Percentiles rank a stretch among this genome's conserved stretches.
Conservation (phyloP, 2,329 filamentous ascomycete species). For the Claviceps pazoutovae region DNA sequence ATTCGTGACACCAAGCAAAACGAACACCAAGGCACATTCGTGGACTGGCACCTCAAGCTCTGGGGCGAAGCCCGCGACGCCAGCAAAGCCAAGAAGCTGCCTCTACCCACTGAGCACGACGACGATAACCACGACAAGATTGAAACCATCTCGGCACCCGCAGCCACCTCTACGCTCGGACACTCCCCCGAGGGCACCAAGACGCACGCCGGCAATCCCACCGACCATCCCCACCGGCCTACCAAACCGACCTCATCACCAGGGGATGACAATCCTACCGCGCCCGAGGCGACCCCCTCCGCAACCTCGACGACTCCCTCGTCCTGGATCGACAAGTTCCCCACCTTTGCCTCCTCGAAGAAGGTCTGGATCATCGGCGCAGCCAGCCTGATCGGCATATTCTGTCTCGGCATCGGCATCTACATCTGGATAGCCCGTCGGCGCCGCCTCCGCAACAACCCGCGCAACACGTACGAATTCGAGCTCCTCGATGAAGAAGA, state of each 20-base stretch:
- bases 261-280: background rate
- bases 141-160: constrained; percentile 24
- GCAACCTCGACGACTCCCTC: constrained; percentile 26
- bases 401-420: constrained; percentile 66
- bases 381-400: constrained; percentile 67
- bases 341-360: constrained; percentile 78
- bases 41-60: constrained; percentile 85
- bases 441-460: constrained; percentile 58
- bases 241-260: constrained; percentile 25
- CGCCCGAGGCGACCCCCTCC: background rate
- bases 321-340: constrained; percentile 74
- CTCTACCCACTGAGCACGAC: constrained; percentile 70
- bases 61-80: constrained; percentile 83
- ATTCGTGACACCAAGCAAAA: constrained; percentile 78
- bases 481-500: constrained; percentile 82
- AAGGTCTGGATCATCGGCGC: constrained; percentile 90
- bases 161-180: constrained; percentile 29
- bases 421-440: constrained; percentile 73
- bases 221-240: constrained; percentile 52
- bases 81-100: constrained; percentile 56
- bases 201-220: constrained; percentile 28
- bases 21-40: constrained; percentile 60
- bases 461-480: constrained; percentile 81
- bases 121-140: constrained; percentile 67
- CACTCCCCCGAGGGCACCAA: constrained; percentile 30